These are phyloP conservation scores for Fusarium sp. DNA, from an alignment of 2,329 filamentous ascomycete genomes.

Conservation along the genomic window DNA sequence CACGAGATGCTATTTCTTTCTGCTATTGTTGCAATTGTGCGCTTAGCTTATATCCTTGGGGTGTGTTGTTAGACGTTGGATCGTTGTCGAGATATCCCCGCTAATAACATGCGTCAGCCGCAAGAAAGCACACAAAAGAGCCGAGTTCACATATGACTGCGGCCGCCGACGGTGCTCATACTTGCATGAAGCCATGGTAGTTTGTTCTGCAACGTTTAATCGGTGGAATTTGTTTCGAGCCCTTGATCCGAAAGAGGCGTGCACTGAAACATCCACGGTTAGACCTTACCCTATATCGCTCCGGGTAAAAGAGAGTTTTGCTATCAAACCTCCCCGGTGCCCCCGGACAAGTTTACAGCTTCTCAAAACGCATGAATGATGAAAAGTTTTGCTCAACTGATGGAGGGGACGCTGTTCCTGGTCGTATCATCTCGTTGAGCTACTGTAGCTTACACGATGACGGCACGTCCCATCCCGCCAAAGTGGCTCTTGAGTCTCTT, in stretches of 20 bases:
- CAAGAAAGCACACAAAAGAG: not conserved
- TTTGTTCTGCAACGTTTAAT: conserved; percentile 8
- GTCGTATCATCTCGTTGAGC: not conserved
- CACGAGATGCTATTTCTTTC: not conserved
- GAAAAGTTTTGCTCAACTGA: not conserved
- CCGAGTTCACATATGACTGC: conserved; percentile 6
- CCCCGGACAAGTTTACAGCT: not conserved
- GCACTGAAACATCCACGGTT: not conserved
- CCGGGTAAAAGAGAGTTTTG: not conserved
- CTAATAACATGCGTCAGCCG: not conserved
- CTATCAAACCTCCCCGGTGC: conserved; percentile 2
- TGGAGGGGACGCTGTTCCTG: not conserved
- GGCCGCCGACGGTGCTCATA: conserved; percentile 10
- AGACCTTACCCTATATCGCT: conserved; percentile 31
- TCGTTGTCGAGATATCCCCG: not conserved
- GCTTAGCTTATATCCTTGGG: conserved; percentile 10
- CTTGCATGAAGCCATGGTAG: conserved; percentile 16
- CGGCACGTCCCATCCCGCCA: conserved; percentile 40
- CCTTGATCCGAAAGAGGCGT: conserved; percentile 14
- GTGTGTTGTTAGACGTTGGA: conserved; percentile 25
- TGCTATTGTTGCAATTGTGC: not conserved
- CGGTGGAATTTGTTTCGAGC: conserved; percentile 13
- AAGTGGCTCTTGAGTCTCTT: not conserved
- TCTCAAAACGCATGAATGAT: not conserved
- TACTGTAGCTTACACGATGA: not conserved